Base-by-base conservation (phyloP, 805 yeast genomes). In the Barnettozyma pratensis region DNA sequence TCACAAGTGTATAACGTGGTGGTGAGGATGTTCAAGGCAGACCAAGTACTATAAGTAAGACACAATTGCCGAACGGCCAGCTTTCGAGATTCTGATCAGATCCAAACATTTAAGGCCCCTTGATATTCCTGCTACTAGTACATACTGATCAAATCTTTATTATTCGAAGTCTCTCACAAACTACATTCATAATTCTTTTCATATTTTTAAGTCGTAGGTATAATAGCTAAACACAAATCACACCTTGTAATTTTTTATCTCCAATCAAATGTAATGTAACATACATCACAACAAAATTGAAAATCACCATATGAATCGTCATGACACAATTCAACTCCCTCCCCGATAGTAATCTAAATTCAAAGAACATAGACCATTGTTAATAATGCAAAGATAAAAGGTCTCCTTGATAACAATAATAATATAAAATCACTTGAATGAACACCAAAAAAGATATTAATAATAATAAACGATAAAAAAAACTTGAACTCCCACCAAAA, bases 191-290 rank as follows among this genome's bases (percentile, higher is more conserved):
- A 25, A 34, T 14, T 36, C 36, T 27, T 36, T 39, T 45, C 52
- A 45, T 46, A 45, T 45, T 49, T 40, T 46, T 39, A 45, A 43
- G 52, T 49, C 52, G 47, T 49, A 49, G 52, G 49, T 38, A 49
- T 45, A 43, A 47, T 29, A 47, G 47, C 47, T 44, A 44, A 27
- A 43, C 39, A 47, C 39, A 29, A 26, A 38, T 38, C 25, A 47
- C 28, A 47, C 50, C 47, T 47, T 44, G 50, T 44, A 37, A 35
- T 44, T 45, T 48, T 44, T 29, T 32, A 34, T 32, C 31, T 10
- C 38, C 39, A 34, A 41, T 19, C 19, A 19, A 19, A 19, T 19
- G 19, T 19, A 19, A 19, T 19, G 19, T 19, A 19, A 19, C 19
- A 19, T 19, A 19, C 19, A 19, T 19, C 19, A 19, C 19, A 19